Evolutionary conservation across 169 alveolate genomes (phyloP), one percentile per base, ranked within the genome.

Genomic region (Plasmodium sp.): DNA sequence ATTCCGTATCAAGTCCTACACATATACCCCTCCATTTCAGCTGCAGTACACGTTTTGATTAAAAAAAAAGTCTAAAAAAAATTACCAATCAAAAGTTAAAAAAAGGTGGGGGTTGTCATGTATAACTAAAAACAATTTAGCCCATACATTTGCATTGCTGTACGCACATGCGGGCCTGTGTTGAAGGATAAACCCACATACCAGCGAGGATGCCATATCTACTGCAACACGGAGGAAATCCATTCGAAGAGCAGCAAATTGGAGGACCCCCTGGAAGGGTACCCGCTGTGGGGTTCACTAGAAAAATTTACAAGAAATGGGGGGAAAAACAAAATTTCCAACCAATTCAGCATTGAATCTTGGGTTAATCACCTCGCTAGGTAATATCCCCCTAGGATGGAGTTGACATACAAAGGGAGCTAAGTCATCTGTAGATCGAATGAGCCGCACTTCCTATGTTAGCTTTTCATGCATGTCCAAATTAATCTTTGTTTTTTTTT

Each of bases 401-500:
- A 5, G 34, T 58, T 58, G 33, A 58, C n/a, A 58, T 58, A 58
- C 36, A 58, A 58, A 58, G 22, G 33, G 33, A 58, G 12, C 22
- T 58, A 58, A 58, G 74, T 22, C 2, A 58, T 16, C 14, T 22
- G 74, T 58, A 58, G 74, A 7, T 58, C 36, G 33, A 58, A 58
- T 33, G n/a, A 48, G 14, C 16, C 34, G 5, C 48, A 22, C 12
- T 33, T 77, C 18, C 18, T 27, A 31, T n/a, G 22, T 81, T 81
- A 10, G 34, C 31, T 33, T 77, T 33, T 77, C 18, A 4, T 43
- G 22, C 39, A 31, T 54, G 27, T 22, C 34, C 12, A 62, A 36
- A 27, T 84, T 84, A 39, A 41, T 71, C 82, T 27, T 85, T 85
- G 45, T 74, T 74, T 84, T 71, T 84, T 85, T 82, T 82, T 56